Conservation (phyloP, 495 filamentous ascomycete species). For the Oidiodendron maius region DNA sequence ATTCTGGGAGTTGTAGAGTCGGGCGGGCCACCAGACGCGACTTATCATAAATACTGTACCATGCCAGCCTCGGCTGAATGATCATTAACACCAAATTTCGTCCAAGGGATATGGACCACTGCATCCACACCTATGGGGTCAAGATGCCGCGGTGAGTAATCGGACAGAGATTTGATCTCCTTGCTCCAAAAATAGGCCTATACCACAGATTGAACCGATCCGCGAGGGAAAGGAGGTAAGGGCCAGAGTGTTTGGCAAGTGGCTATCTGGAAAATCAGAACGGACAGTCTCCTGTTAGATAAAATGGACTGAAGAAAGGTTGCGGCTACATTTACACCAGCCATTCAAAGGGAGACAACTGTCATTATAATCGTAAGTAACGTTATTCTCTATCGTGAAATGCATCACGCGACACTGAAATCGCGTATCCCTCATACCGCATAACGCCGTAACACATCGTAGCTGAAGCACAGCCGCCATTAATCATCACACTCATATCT, state of each 20-base stretch:
- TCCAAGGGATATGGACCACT: slow-evolving; percentile 62
- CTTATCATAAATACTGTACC: no score
- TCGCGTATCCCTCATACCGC: neutral
- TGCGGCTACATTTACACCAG: no score
- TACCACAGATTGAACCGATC: slow-evolving; percentile 59
- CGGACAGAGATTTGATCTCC: slow-evolving; percentile 51
- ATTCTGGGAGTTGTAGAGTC: no score
- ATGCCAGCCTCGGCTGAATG: no score
- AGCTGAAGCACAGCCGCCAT: neutral
- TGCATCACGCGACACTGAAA: no score
- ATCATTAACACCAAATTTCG: no score
- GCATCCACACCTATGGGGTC: slow-evolving; percentile 52
- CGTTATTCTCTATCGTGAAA: neutral
- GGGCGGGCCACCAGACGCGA: no score
- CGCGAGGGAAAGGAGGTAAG: slow-evolving; percentile 57
- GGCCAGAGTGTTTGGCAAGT: slow-evolving; percentile 88
- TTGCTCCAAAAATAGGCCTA: slow-evolving; percentile 87
- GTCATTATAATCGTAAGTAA: neutral
- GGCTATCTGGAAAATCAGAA: neutral
- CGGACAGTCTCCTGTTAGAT: no score
- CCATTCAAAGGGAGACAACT: neutral
- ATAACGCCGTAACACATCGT: neutral
- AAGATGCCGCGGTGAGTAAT: slow-evolving; percentile 73
- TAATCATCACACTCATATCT: neutral
- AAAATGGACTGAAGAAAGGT: neutral